phyloP scores from a whole-genome alignment of 768 basidiomycete genomes.

The Gloeophyllum trabeum region DNA sequence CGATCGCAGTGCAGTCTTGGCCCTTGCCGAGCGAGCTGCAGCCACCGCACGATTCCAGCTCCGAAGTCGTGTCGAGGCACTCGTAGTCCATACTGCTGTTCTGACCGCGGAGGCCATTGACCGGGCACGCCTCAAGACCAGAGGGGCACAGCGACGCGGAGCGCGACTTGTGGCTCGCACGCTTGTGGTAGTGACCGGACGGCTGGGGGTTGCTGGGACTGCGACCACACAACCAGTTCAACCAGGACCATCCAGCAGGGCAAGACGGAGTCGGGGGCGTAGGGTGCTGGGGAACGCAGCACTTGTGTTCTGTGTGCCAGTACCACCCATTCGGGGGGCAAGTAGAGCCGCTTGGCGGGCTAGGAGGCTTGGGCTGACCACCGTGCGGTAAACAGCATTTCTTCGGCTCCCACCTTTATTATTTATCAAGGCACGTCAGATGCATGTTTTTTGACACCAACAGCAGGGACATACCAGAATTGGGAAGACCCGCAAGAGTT shows the following conservation, averaged over 20 bases:
- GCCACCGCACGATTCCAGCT: conserved; percentile 69
- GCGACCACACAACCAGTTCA: conserved; percentile 22
- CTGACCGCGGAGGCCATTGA: conserved; percentile 23
- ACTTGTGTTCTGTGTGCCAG: conserved; percentile 34
- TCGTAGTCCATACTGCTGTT: conserved; percentile 29
- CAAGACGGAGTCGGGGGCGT: conserved; percentile 31
- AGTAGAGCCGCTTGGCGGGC: conserved; percentile 34
- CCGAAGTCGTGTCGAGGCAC: conserved; percentile 49
- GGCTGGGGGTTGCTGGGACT: conserved; percentile 28
- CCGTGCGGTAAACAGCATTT: conserved; percentile 8
- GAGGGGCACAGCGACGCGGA: conserved; percentile 35
- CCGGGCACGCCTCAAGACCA: conserved; percentile 45
- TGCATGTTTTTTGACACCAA: too few species aligned
- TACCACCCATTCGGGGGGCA: conserved; percentile 38
- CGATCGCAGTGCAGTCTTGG: conserved; percentile 60
- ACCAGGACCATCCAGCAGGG: conserved; percentile 33
- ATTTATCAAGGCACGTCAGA: too few species aligned
- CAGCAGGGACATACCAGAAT: background rate
- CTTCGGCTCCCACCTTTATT: background rate
- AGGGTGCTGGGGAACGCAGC: conserved; percentile 38
- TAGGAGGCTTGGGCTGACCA: conserved; percentile 28
- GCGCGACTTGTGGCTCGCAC: conserved; percentile 23
- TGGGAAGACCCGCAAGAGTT: background rate
- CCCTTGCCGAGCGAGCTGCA: conserved; percentile 54
- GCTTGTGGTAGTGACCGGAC: conserved; percentile 20